These are phyloP conservation scores for Aspergillus saccharolyticus DNA, from an alignment of 495 filamentous ascomycete genomes.

Conservation along the genomic window DNA sequence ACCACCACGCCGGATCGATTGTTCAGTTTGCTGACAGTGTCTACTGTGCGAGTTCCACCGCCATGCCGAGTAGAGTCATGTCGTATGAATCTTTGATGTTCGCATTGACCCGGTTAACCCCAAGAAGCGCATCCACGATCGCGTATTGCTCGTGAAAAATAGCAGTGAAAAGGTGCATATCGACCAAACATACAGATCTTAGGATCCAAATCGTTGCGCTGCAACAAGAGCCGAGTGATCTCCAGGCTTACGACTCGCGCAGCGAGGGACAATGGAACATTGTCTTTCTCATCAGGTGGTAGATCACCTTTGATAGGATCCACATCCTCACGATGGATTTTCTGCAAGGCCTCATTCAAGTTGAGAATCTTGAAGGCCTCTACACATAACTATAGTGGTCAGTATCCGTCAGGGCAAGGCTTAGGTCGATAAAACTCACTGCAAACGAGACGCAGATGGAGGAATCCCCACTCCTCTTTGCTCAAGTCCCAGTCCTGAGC, in stretches of 20 bases:
- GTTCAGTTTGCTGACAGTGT: neutral
- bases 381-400: no score
- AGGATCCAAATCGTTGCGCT: neutral
- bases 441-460: neutral
- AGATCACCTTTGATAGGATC: neutral
- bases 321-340: no score
- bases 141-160: neutral
- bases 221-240: neutral
- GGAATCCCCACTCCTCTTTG: neutral
- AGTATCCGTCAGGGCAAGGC: no score
- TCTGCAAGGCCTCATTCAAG: no score
- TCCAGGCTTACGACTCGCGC: neutral
- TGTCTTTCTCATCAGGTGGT: neutral
- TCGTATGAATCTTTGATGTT: neutral
- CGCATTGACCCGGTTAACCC: neutral
- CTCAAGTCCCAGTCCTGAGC: neutral
- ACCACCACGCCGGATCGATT: neutral
- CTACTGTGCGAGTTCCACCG: neutral
- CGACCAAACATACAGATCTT: neutral
- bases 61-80: neutral
- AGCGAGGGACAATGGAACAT: neutral
- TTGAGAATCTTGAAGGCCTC: no score
- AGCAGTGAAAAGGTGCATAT: neutral
- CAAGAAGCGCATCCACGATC: neutral
- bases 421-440: no score